phyloP scores from a whole-genome alignment of 2,329 filamentous ascomycete species.

The Venturia pyrina region DNA sequence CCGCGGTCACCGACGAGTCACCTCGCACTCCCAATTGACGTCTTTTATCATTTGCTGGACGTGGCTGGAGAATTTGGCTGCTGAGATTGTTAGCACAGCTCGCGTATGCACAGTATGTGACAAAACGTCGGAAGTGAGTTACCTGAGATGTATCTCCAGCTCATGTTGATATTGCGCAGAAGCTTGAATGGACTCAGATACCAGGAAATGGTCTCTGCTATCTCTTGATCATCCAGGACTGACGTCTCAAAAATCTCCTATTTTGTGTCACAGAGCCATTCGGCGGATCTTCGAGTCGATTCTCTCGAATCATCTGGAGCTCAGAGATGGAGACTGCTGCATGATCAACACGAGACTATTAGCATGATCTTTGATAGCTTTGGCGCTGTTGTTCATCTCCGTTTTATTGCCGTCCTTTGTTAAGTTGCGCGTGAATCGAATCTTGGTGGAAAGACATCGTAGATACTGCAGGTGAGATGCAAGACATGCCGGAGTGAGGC shows the following conservation, averaged over 20 bases:
- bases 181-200: neutral
- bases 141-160: neutral
- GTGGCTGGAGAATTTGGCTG: neutral
- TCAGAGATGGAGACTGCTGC: neutral
- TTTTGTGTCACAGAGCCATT: neutral
- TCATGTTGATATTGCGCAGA: neutral
- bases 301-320: neutral
- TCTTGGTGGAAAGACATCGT: neutral
- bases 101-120: neutral
- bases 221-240: neutral
- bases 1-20: neutral
- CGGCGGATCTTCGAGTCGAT: neutral
- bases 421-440: neutral
- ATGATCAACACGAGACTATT: neutral
- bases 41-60: neutral
- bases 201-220: neutral
- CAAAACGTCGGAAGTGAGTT: neutral
- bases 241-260: neutral
- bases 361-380: neutral
- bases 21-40: neutral
- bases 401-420: neutral
- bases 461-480: neutral
- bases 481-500: neutral
- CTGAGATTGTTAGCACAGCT: neutral
- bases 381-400: neutral